phyloP scores from a whole-genome alignment of 768 basidiomycete genomes.

The Candolleomyces aberdarensis region DNA sequence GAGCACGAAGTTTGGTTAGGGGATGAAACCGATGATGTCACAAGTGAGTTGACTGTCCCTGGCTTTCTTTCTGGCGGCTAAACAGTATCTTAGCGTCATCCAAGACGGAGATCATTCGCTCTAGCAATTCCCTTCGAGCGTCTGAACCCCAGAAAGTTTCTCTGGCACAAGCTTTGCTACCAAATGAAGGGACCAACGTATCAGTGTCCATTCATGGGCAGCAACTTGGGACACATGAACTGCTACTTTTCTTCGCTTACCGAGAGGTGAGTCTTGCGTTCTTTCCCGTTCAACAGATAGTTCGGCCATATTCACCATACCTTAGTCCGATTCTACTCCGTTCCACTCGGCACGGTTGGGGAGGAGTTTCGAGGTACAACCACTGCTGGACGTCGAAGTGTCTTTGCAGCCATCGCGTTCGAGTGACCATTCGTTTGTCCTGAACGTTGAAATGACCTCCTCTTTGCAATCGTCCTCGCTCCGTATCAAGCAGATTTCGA shows the following conservation, averaged over 20 bases:
- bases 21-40: slow-evolving; percentile 12
- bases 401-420: slow-evolving; percentile 50
- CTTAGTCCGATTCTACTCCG: slow-evolving; percentile 43
- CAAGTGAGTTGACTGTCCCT: slow-evolving; percentile 12
- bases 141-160: slow-evolving; percentile 10
- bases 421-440: slow-evolving; percentile 43
- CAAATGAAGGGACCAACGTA: slow-evolving; percentile 7
- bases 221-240: slow-evolving; percentile 6
- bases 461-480: slow-evolving; percentile 37
- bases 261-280: slow-evolving; percentile 44
- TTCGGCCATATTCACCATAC: slow-evolving; percentile 2
- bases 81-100: neutral
- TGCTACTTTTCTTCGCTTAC: slow-evolving; percentile 34
- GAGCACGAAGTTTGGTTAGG: slow-evolving; percentile 65
- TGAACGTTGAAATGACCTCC: slow-evolving; percentile 60
- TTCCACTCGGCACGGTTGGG: slow-evolving; percentile 59
- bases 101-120: slow-evolving; percentile 9
- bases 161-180: slow-evolving; percentile 3
- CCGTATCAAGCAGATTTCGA: slow-evolving; percentile 53
- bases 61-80: neutral
- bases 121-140: slow-evolving; percentile 9
- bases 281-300: slow-evolving; percentile 1
- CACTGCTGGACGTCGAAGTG: slow-evolving; percentile 53
- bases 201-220: slow-evolving; percentile 10
- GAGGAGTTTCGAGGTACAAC: slow-evolving; percentile 56